phyloP scores from a whole-genome alignment of 768 basidiomycete genomes.

The Termitomyces sp. region DNA sequence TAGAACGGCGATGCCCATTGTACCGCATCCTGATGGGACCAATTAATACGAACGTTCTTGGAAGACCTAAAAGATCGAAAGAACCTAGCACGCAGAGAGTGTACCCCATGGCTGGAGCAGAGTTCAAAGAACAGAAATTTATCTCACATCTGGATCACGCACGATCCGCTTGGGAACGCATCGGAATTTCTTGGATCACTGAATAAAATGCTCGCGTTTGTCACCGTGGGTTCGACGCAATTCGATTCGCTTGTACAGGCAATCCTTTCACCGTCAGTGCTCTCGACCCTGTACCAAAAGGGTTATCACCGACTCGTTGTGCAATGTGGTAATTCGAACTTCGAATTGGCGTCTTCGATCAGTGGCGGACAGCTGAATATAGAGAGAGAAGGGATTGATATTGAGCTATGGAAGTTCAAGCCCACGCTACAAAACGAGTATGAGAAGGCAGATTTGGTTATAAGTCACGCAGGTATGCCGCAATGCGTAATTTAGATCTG shows the following conservation, averaged over 20 bases:
- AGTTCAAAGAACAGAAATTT: not conserved
- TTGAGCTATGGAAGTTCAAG: constrained; percentile 73
- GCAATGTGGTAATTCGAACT: constrained; percentile 71
- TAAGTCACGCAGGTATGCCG: constrained; percentile 86
- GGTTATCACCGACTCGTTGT: constrained; percentile 62
- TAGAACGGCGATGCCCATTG: constrained; percentile 94
- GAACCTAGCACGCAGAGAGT: constrained; percentile 84
- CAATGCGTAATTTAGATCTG: not conserved
- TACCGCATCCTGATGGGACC: constrained; percentile 76
- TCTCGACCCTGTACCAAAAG: constrained; percentile 42
- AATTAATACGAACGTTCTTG: constrained; percentile 10
- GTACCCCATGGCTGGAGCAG: constrained; percentile 65
- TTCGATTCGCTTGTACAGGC: constrained; percentile 72
- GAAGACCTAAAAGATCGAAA: constrained; percentile 6
- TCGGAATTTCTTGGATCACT: constrained; percentile 11
- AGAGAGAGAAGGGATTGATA: constrained; percentile 35
- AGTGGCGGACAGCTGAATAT: constrained; percentile 20
- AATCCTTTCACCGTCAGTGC: constrained; percentile 50
- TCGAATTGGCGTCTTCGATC: constrained; percentile 30
- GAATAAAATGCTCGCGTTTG: constrained; percentile 46
- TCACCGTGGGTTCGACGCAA: constrained; percentile 87
- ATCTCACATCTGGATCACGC: constrained; percentile 8
- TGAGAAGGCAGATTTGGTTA: constrained; percentile 65
- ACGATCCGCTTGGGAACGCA: constrained; percentile 13
- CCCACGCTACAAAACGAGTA: constrained; percentile 64